Percentiles rank a stretch among this genome's conserved stretches.
These are phyloP conservation scores for Albatrellus ellisii DNA, from an alignment of 768 basidiomycete genomes.

Conservation along the genomic window DNA sequence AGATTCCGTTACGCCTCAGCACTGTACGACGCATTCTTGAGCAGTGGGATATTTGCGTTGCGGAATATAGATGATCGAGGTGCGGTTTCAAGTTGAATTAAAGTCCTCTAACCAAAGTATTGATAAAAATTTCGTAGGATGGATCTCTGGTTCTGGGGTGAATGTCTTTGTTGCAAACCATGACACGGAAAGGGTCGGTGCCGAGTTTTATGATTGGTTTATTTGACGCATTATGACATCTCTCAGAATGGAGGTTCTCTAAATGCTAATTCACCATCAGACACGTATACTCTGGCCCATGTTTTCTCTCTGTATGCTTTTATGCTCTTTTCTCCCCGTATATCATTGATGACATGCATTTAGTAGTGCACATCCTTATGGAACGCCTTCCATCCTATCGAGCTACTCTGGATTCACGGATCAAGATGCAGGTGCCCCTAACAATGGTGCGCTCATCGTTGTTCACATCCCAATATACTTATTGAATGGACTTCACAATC, in stretches of 20 bases:
- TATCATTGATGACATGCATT: not conserved
- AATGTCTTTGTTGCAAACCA: slow-evolving; percentile 62
- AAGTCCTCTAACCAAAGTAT: not conserved
- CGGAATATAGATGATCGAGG: slow-evolving; percentile 39
- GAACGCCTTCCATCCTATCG: slow-evolving; percentile 50
- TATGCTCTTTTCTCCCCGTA: not conserved
- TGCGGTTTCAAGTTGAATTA: slow-evolving; percentile 8
- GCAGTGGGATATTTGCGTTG: slow-evolving; percentile 35
- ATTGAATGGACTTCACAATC: not conserved
- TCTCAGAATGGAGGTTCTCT: slow-evolving; percentile 37
- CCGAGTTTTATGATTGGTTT: not conserved
- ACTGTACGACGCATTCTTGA: slow-evolving; percentile 37
- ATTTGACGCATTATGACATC: not conserved
- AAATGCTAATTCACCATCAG: slow-evolving; percentile 47
- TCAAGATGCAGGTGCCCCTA: slow-evolving; percentile 45
- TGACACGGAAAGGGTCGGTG: slow-evolving; percentile 45
- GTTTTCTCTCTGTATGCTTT: slow-evolving; percentile 39
- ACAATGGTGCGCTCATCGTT: slow-evolving; percentile 26
- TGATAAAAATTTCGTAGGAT: slow-evolving; percentile 29
- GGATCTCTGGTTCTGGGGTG: slow-evolving; percentile 37
- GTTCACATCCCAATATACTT: not conserved
- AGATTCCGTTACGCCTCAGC: slow-evolving; percentile 48
- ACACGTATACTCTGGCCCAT: slow-evolving; percentile 45
- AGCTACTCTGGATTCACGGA: slow-evolving; percentile 36
- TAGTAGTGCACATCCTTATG: slow-evolving; percentile 42